Base-by-base conservation (phyloP, 2,329 filamentous ascomycete species). In the Xylariaceae sp. region DNA sequence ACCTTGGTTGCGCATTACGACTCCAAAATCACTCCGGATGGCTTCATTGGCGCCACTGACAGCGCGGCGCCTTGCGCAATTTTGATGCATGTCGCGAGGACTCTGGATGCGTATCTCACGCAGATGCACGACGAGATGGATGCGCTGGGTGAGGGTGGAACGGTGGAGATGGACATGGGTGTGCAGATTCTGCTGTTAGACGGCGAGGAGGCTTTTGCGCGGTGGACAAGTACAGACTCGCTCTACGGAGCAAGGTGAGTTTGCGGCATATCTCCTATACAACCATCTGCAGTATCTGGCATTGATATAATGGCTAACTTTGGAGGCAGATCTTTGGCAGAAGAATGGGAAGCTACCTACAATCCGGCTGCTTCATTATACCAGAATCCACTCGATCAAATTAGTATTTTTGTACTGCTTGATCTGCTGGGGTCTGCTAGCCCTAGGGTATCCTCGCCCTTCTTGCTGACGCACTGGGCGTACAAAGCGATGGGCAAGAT, bases 1-100 rank as follows among this genome's bases (percentile, higher is more conserved):
- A 88, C 86, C 3, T 69, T 94, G 37, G 89, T 88, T 8, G 89
- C 88, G 26, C 89, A 94, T 59, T 94, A 91, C 61, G 88, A 94
- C 56, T 86, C 79, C 60, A 89, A 89, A 65, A 69, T 83, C 35
- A 69, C 69, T 13, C 87, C 87, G 0, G 61, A 78, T 37, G 87
- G 84, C 1, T 94, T 93, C 57, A 85, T 94, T 37, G 89, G 89
- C 1, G 89, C 88, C 1, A 91, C 81, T 12, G 89, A 95, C 59
- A 89, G 85, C 50, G 88, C 89, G 1, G 89, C 80, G 9, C 87
- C 89, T 15, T 93, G 87, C 61, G 89, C 88, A 0, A 88, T 94
- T 69, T 72, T 95, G 44, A 76, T 94, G 77, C 84, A 91, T 63
- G 78, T 83, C 9, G 84, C 87, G 45, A 72, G 80, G 46, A 81